Evolutionary conservation across 1,139 yeast genomes (phyloP).

Genomic region (Yamadazyma conglobata): DNA sequence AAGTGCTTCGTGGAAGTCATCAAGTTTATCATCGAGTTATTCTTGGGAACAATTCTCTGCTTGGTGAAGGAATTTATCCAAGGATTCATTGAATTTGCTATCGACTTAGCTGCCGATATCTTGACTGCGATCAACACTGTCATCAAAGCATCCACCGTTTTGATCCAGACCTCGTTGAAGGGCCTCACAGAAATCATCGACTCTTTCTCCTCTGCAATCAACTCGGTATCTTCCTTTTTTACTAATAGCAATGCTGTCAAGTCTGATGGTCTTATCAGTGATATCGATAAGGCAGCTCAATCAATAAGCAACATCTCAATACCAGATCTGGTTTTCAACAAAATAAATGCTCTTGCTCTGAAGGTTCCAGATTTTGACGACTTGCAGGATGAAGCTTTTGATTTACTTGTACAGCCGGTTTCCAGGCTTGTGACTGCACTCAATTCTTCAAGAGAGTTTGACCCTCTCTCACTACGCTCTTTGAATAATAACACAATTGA

Average conservation of each 20-base stretch:
- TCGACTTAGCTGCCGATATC: slow-evolving; percentile 62
- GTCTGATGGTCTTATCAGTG: slow-evolving; percentile 18
- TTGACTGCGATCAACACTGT: slow-evolving; percentile 50
- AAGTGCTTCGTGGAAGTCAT: slow-evolving; percentile 58
- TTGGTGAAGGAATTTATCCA: slow-evolving; percentile 68
- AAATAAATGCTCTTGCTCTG: slow-evolving; percentile 42
- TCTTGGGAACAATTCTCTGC: slow-evolving; percentile 85
- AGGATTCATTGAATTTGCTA: slow-evolving; percentile 70
- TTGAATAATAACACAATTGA: slow-evolving; percentile 1
- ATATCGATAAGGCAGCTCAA: slow-evolving; percentile 58
- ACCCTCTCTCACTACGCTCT: slow-evolving; percentile 1
- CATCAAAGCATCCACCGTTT: slow-evolving; percentile 13
- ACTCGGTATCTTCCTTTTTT: slow-evolving; percentile 43
- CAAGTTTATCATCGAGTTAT: slow-evolving; percentile 63
- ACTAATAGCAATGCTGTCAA: slow-evolving; percentile 40
- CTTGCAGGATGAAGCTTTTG: slow-evolving; percentile 36
- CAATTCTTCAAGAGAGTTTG: slow-evolving; percentile 10
- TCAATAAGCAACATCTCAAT: slow-evolving; percentile 57
- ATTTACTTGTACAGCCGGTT: slow-evolving; percentile 20
- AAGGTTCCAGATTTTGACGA: slow-evolving; percentile 56
- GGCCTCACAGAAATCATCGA: slow-evolving; percentile 9
- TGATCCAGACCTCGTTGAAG: slow-evolving; percentile 10
- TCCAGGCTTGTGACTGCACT: slow-evolving; percentile 15
- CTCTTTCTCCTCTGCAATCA: slow-evolving; percentile 10
- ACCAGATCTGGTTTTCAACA: slow-evolving; percentile 55